Percentiles rank a stretch among this genome's conserved stretches.
Evolutionary conservation across 1,284 basidiomycete genomes (phyloP).

Genomic region (Heterobasidion irregulare): DNA sequence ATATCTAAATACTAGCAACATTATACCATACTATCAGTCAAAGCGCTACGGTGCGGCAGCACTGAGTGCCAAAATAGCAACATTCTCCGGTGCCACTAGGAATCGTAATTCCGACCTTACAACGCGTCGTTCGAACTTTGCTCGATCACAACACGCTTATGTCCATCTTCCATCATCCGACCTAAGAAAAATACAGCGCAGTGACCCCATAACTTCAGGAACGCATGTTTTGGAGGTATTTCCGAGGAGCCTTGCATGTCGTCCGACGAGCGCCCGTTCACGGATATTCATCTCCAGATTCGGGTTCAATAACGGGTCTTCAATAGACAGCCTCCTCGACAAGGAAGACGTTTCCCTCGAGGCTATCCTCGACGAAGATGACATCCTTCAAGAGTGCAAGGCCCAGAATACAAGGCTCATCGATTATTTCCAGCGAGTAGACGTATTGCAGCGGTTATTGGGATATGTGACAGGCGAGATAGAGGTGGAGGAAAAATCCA

Average conservation of each 20-base stretch:
- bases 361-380: slow-evolving; percentile 90
- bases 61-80: neutral
- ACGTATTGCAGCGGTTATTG: slow-evolving; percentile 73
- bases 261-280: neutral
- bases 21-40: too few species aligned
- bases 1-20: neutral
- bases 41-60: neutral
- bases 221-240: slow-evolving; percentile 14
- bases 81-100: neutral
- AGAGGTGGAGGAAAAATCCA: slow-evolving; percentile 71
- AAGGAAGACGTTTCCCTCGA: slow-evolving; percentile 82
- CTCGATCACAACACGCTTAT: neutral
- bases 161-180: neutral
- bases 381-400: slow-evolving; percentile 93
- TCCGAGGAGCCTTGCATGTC: neutral
- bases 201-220: neutral
- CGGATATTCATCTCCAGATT: slow-evolving; percentile 42
- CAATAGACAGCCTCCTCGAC: slow-evolving; percentile 77
- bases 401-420: slow-evolving; percentile 85
- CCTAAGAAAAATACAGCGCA: neutral
- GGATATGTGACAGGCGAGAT: slow-evolving; percentile 84
- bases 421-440: slow-evolving; percentile 75
- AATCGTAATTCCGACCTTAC: neutral
- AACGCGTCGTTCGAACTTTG: neutral
- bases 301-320: slow-evolving; percentile 76